These are phyloP conservation scores for Eimeria acervulina DNA, from an alignment of 169 alveolate genomes.

Conservation along the genomic window DNA sequence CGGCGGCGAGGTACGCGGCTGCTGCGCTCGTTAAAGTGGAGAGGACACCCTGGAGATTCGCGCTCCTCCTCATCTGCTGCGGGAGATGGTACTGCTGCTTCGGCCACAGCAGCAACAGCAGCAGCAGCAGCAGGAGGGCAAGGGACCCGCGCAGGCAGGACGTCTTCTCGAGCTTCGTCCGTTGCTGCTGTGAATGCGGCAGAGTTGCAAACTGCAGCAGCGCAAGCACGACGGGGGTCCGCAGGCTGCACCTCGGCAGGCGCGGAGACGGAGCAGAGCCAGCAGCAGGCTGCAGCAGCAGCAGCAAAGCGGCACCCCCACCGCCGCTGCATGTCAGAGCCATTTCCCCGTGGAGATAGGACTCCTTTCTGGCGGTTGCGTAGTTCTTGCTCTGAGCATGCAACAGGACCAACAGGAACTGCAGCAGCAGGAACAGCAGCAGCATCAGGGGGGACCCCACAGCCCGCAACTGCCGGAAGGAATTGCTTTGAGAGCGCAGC, in stretches of 20 bases:
- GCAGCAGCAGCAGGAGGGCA: slow-evolving; percentile 31
- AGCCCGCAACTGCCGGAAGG: background rate
- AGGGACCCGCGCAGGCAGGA: background rate
- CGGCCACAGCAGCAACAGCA: slow-evolving; percentile 43
- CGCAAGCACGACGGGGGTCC: slow-evolving; percentile 16
- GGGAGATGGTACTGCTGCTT: background rate
- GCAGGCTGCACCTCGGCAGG: background rate
- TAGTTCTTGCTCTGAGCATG: background rate
- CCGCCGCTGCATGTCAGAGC: slow-evolving; percentile 73
- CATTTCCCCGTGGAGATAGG: background rate
- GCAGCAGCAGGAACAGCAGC: background rate
- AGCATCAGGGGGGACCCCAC: background rate
- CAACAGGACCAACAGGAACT: background rate
- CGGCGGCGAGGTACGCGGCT: slow-evolving; percentile 52
- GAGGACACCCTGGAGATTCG: slow-evolving; percentile 1
- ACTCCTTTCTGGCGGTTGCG: background rate
- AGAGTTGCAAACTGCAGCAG: slow-evolving; percentile 10
- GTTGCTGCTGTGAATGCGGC: slow-evolving; percentile 12
- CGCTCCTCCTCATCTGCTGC: slow-evolving; percentile 5
- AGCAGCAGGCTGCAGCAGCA: slow-evolving; percentile 52
- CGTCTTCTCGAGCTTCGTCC: background rate
- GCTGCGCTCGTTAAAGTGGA: slow-evolving; percentile 59
- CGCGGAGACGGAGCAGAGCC: background rate
- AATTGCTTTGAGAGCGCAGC: background rate
- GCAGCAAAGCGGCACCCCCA: background rate